phyloP scores from a whole-genome alignment of 371 early-diverging fungal genomes.

The Saksenaea oblongispora region DNA sequence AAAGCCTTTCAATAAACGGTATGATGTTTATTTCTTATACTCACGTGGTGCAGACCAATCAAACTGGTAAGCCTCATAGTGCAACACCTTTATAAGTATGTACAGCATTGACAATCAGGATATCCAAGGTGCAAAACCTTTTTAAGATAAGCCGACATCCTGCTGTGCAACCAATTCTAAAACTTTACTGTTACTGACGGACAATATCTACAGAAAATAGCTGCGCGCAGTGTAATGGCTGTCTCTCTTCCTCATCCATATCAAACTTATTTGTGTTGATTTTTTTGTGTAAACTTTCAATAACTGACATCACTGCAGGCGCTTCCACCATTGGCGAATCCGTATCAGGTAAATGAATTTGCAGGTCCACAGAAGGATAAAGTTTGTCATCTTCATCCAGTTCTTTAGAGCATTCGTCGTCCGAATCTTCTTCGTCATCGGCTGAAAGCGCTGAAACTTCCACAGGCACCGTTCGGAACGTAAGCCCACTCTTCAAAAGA shows the following conservation, averaged over 20 bases:
- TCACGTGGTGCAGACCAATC: no score
- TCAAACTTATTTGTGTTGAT: slow-evolving; percentile 62
- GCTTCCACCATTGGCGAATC: slow-evolving; percentile 9
- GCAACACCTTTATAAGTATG: no score
- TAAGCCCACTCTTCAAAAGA: slow-evolving; percentile 28
- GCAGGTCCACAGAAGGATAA: slow-evolving; percentile 13
- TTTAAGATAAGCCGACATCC: background rate
- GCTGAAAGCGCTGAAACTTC: background rate
- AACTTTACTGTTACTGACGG: background rate
- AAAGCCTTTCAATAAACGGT: no score
- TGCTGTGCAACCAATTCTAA: no score
- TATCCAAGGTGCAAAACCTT: background rate
- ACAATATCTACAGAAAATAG: slow-evolving; percentile 16
- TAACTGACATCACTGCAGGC: slow-evolving; percentile 53
- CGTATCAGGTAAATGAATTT: slow-evolving; percentile 12
- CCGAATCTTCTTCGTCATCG: slow-evolving; percentile 7
- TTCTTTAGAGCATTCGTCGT: slow-evolving; percentile 11
- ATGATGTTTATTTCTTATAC: no score
- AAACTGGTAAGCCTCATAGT: no score
- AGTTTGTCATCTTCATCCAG: slow-evolving; percentile 25
- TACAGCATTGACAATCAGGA: background rate
- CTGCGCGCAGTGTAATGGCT: slow-evolving; percentile 5
- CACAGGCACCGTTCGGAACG: background rate
- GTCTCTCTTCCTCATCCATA: slow-evolving; percentile 21
- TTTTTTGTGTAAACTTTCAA: slow-evolving; percentile 79